Evolutionary conservation across 345 rosid genomes (phyloP).

Genomic region (Euphorbia lathyris): DNA sequence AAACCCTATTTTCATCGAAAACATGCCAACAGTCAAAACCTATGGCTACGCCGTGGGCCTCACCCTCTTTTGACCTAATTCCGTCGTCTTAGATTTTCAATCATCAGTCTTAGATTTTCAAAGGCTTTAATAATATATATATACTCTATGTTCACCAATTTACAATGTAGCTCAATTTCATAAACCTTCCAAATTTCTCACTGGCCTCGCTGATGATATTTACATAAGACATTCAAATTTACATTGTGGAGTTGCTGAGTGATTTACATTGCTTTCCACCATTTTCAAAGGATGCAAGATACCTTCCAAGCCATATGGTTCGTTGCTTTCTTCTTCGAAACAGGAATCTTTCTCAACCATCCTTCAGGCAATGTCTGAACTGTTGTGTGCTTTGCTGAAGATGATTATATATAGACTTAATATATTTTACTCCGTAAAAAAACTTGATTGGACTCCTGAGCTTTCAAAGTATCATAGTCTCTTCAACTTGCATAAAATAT

Average conservation of each 20-base stretch:
- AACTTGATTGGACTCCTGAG: too few relatives aligned
- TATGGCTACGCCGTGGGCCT: too few relatives aligned
- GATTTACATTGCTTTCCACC: conserved; percentile 47
- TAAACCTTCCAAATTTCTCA: conserved; percentile 46
- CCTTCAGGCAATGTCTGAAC: conserved; percentile 24
- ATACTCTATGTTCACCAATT: background rate
- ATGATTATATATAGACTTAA: background rate
- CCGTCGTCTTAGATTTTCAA: too few relatives aligned
- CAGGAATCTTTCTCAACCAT: conserved; percentile 38
- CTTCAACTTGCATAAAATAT: too few relatives aligned
- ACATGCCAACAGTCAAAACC: too few relatives aligned
- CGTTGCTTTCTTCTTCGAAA: conserved; percentile 40
- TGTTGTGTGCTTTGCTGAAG: background rate
- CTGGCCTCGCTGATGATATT: conserved; percentile 30
- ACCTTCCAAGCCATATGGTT: conserved; percentile 32
- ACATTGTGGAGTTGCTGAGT: conserved; percentile 56
- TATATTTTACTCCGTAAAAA: too few relatives aligned
- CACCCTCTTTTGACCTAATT: too few relatives aligned
- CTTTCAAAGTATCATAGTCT: too few relatives aligned
- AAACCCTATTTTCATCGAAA: too few relatives aligned
- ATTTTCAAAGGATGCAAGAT: conserved; percentile 44
- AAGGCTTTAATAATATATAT: conserved; percentile 2
- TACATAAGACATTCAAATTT: conserved; percentile 34
- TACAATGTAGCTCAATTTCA: conserved; percentile 42
- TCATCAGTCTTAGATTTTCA: background rate